phyloP scores from a whole-genome alignment of 208 protist genomes.

The Porcisia deanei region DNA sequence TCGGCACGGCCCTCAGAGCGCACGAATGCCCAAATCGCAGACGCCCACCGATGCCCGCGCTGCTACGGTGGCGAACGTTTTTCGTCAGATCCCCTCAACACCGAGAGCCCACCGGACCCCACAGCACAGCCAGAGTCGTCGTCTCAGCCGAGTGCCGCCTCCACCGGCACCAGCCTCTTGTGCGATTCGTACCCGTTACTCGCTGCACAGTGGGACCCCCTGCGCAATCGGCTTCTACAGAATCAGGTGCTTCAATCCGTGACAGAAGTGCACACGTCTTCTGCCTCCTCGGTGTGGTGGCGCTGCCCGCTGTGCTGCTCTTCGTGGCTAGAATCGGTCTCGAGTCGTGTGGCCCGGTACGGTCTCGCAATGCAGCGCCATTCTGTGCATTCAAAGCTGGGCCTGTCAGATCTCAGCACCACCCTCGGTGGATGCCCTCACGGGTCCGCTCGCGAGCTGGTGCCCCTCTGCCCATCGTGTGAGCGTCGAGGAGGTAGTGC shows the following conservation, averaged over 20 bases:
- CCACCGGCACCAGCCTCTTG: constrained; percentile 1
- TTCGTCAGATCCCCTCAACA: background rate
- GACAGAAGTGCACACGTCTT: constrained; percentile 44
- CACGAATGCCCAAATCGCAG: constrained; percentile 43
- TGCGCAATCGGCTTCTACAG: constrained; percentile 46
- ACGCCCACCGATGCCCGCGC: constrained; percentile 47
- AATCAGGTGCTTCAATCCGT: constrained; percentile 54
- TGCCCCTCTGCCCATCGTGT: constrained; percentile 63
- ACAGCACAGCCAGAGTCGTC: background rate
- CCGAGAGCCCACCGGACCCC: background rate
- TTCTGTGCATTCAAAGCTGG: background rate
- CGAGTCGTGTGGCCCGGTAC: constrained; percentile 50
- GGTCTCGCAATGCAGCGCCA: constrained; percentile 10
- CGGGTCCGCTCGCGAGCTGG: background rate
- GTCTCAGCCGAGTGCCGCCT: background rate
- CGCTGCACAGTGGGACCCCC: constrained; percentile 68
- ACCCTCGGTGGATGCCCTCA: background rate
- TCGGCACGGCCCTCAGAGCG: constrained; percentile 60
- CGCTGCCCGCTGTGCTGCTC: constrained; percentile 51
- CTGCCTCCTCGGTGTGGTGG: constrained; percentile 58
- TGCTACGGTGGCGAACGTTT: constrained; percentile 25
- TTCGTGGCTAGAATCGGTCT: constrained; percentile 64
- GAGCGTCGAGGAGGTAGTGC: constrained; percentile 38
- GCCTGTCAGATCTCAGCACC: background rate
- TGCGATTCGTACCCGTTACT: constrained; percentile 46